phyloP scores from a whole-genome alignment of 2,329 filamentous ascomycete species.

The Coniella vitis region DNA sequence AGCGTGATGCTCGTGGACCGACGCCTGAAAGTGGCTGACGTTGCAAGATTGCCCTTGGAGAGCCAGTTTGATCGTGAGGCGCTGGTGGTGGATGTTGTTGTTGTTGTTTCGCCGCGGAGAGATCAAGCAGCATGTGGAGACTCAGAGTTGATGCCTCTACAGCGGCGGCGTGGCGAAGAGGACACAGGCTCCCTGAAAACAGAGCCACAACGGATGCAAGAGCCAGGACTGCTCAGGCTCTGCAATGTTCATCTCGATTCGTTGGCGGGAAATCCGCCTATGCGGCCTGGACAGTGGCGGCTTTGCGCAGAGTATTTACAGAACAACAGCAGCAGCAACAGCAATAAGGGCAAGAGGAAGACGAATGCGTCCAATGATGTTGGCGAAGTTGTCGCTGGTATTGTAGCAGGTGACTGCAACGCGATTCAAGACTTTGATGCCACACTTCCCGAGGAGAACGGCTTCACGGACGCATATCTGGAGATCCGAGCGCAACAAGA shows the following conservation, averaged over 20 bases:
- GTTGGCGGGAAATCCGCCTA: slow-evolving; percentile 6
- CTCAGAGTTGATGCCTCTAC: too few relatives aligned
- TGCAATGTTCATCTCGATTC: slow-evolving; percentile 14
- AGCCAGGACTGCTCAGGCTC: background rate
- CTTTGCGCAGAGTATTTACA: slow-evolving; percentile 22
- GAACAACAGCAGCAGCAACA: slow-evolving; percentile 6
- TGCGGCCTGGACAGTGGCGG: slow-evolving; percentile 10
- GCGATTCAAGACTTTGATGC: slow-evolving; percentile 47
- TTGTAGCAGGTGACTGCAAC: slow-evolving; percentile 49
- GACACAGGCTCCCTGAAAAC: too few relatives aligned
- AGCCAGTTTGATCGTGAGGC: slow-evolving; percentile 40
- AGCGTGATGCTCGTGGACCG: slow-evolving; percentile 46
- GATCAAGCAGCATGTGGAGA: too few relatives aligned
- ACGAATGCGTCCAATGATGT: slow-evolving; percentile 19
- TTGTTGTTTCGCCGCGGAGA: slow-evolving; percentile 14
- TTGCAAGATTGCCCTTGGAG: slow-evolving; percentile 43
- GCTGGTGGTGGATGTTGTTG: slow-evolving; percentile 42
- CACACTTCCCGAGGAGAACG: slow-evolving; percentile 37
- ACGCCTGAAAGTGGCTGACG: slow-evolving; percentile 30
- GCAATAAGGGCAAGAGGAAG: too few relatives aligned
- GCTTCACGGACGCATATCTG: slow-evolving; percentile 45
- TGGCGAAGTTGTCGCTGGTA: slow-evolving; percentile 28
- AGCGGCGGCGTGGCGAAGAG: too few relatives aligned
- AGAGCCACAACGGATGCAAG: too few relatives aligned
- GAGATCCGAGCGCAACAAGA: slow-evolving; percentile 36